Percentiles rank a stretch among this genome's conserved stretches.
Evolutionary conservation across 495 filamentous ascomycete species (phyloP).

Genomic region (Xylaria longipes): DNA sequence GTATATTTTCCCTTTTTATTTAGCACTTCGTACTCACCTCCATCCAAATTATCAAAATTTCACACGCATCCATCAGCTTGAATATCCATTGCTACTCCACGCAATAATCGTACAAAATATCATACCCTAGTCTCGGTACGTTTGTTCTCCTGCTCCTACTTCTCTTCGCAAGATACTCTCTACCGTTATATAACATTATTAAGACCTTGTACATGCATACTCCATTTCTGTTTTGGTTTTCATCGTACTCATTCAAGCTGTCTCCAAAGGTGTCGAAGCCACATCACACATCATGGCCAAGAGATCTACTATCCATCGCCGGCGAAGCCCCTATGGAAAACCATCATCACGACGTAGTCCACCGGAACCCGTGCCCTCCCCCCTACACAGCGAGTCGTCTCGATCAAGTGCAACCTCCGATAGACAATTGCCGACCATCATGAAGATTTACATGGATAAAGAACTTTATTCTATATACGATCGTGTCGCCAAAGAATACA

Average conservation of each 20-base stretch:
- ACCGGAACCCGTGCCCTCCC: too few species aligned
- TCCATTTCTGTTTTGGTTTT: background rate
- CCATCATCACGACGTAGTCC: too few species aligned
- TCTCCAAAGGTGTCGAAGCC: background rate
- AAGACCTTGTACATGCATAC: background rate
- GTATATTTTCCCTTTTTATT: background rate
- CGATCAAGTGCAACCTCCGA: background rate
- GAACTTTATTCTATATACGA: background rate
- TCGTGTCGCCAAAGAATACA: background rate
- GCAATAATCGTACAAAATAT: background rate
- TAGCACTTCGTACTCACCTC: background rate
- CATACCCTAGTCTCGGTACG: background rate
- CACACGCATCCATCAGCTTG: background rate
- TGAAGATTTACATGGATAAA: background rate
- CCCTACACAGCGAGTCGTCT: too few species aligned
- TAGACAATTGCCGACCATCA: background rate
- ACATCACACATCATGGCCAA: background rate
- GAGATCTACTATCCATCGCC: too few species aligned
- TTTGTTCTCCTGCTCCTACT: background rate
- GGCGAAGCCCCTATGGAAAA: too few species aligned
- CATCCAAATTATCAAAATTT: background rate
- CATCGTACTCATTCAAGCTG: background rate
- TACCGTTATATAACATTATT: background rate
- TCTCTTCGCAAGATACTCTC: background rate
- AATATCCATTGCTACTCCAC: background rate